A percentile compares a stretch with the other conserved stretches of the same genome.
phyloP scores from a whole-genome alignment of 192 early-diverging fungal genomes.

The Backusella circina region DNA sequence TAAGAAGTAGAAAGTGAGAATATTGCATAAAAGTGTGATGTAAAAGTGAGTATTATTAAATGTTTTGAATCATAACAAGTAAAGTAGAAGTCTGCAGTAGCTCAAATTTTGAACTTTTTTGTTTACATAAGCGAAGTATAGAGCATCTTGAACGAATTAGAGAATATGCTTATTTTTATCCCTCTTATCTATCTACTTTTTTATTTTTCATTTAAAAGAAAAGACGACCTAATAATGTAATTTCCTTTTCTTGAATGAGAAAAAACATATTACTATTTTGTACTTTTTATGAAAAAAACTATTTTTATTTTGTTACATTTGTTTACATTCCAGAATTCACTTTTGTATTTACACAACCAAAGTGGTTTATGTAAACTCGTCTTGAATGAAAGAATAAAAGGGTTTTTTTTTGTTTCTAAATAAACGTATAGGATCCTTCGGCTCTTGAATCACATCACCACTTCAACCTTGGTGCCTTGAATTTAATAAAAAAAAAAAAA shows the following conservation, averaged over 20 bases:
- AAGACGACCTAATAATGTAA: background rate
- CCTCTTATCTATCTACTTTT: background rate
- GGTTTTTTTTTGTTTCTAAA: background rate
- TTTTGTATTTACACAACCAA: background rate
- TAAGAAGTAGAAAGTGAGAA: background rate
- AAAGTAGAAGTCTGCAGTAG: background rate
- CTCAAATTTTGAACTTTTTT: background rate
- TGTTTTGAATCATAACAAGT: background rate
- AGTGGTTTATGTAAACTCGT: background rate
- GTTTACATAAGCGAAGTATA: background rate
- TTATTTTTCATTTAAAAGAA: background rate
- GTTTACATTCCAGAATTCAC: background rate
- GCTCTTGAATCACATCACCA: background rate
- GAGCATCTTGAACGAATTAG: background rate
- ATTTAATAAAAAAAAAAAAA: too few species aligned
- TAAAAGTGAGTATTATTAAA: background rate
- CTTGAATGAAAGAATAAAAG: background rate
- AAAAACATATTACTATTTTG: background rate
- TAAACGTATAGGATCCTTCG: background rate
- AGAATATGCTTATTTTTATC: background rate
- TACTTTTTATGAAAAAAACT: background rate
- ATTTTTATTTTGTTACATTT: background rate
- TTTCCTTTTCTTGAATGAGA: background rate
- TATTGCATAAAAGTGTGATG: background rate
- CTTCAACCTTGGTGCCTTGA: too few species aligned